phyloP scores from a whole-genome alignment of 164 flowering plant species.

The Stephania yunnanensis region DNA sequence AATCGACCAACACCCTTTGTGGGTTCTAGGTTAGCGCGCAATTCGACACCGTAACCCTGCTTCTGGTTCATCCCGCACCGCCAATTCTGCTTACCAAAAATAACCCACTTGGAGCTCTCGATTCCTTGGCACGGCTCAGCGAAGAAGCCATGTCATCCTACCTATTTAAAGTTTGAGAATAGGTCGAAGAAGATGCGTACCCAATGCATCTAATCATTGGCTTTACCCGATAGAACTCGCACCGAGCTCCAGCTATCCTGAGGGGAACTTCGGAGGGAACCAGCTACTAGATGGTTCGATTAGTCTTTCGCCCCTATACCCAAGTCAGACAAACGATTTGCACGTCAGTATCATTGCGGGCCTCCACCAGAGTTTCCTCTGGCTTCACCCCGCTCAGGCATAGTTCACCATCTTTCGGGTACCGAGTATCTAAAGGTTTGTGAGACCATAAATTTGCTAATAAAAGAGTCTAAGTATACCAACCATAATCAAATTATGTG shows the following conservation, averaged over 20 bases:
- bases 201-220: no score
- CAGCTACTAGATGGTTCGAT: slow-evolving; percentile 8
- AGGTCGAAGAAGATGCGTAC: no score
- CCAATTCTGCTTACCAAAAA: slow-evolving; percentile 4
- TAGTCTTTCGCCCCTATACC: slow-evolving; percentile 10
- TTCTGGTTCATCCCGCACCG: neutral
- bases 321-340: neutral
- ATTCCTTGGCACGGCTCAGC: neutral
- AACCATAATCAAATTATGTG: no score
- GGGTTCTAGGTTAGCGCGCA: slow-evolving; percentile 5
- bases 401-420: no score
- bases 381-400: no score
- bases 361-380: no score
- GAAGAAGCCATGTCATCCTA: neutral
- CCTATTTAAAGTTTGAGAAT: no score
- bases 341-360: no score
- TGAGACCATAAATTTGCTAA: no score
- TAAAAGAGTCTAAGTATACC: no score
- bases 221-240: no score
- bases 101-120: slow-evolving; percentile 4
- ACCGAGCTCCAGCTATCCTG: slow-evolving; percentile 2
- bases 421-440: no score
- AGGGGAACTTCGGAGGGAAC: slow-evolving; percentile 9
- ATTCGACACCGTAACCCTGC: slow-evolving; percentile 2
- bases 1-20: slow-evolving; percentile 7